Conservation (phyloP, 2,329 filamentous ascomycete genomes). For the Dactylellina leptospora region DNA sequence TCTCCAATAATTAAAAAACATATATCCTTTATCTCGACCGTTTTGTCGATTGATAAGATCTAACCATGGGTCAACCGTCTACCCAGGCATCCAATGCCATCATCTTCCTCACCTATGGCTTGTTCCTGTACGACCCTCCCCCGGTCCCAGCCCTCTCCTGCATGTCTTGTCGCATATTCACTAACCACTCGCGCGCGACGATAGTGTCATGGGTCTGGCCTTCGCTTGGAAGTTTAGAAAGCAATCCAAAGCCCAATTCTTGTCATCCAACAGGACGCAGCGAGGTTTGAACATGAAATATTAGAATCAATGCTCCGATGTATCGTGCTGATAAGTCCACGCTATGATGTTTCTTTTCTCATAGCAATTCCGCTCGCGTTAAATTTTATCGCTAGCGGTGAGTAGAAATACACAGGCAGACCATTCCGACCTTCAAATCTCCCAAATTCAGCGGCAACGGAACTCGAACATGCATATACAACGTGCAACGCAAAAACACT, state of each 20-base stretch:
- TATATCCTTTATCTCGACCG: neutral
- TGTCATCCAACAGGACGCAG: slow-evolving; percentile 81
- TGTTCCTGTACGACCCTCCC: slow-evolving; percentile 71
- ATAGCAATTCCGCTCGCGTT: slow-evolving; percentile 80
- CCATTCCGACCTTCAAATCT: neutral
- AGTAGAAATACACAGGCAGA: slow-evolving; percentile 67
- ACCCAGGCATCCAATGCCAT: slow-evolving; percentile 81
- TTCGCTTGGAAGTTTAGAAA: slow-evolving; percentile 68
- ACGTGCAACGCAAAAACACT: slow-evolving; percentile 27
- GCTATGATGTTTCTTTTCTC: slow-evolving; percentile 22
- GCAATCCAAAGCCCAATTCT: slow-evolving; percentile 75
- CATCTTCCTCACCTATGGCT: slow-evolving; percentile 80
- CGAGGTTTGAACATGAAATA: slow-evolving; percentile 70
- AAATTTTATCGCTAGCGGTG: slow-evolving; percentile 91
- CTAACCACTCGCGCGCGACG: neutral
- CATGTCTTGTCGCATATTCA: neutral
- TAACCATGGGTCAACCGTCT: slow-evolving; percentile 76
- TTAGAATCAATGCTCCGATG: too few relatives aligned
- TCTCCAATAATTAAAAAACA: neutral
- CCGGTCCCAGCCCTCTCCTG: neutral
- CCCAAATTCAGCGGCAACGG: slow-evolving; percentile 65
- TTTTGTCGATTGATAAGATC: neutral
- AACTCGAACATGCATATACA: slow-evolving; percentile 15
- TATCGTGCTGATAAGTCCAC: slow-evolving; percentile 14
- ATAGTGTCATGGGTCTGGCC: slow-evolving; percentile 70